A percentile compares a stretch with the other conserved stretches of the same genome.
These are phyloP conservation scores for Neofusicoccum sp. DNA, from an alignment of 2,329 filamentous ascomycete species.

Conservation along the genomic window DNA sequence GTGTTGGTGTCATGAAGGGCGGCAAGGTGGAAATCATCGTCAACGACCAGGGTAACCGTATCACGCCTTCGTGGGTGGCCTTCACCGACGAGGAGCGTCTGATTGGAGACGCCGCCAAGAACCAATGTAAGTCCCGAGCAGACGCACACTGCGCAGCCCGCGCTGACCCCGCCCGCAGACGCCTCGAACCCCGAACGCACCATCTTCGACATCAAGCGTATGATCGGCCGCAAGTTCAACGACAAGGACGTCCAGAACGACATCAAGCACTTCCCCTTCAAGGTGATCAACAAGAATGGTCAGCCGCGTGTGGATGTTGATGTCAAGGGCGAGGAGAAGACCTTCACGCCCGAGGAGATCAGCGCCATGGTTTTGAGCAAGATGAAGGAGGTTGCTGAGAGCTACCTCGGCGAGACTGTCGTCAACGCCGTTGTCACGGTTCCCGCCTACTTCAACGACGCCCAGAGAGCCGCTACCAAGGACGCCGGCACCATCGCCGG, in stretches of 20 bases:
- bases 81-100: conserved; percentile 97
- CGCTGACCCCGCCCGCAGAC: conserved; percentile 22
- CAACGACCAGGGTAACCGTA: conserved; percentile 50
- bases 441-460: conserved; percentile 98
- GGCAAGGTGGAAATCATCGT: conserved; percentile 48
- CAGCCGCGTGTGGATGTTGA: conserved; percentile 84
- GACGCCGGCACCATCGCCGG: conserved; percentile 90
- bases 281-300: conserved; percentile 83
- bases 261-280: conserved; percentile 98
- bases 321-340: conserved; percentile 66
- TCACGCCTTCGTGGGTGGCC: conserved; percentile 75
- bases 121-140: conserved; percentile 34
- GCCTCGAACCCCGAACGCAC: conserved; percentile 54
- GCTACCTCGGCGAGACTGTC: conserved; percentile 79
- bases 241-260: conserved; percentile 80
- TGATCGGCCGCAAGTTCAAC: conserved; percentile 55
- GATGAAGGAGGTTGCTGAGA: conserved; percentile 83
- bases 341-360: conserved; percentile 74
- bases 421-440: conserved; percentile 91
- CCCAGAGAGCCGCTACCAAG: conserved; percentile 96
- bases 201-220: conserved; percentile 54
- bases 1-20: conserved; percentile 45
- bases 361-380: conserved; percentile 80
- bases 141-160: no score
- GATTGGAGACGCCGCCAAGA: conserved; percentile 79